phyloP scores from a whole-genome alignment of 2,329 filamentous ascomycete species.

The Trichoderma sp. region DNA sequence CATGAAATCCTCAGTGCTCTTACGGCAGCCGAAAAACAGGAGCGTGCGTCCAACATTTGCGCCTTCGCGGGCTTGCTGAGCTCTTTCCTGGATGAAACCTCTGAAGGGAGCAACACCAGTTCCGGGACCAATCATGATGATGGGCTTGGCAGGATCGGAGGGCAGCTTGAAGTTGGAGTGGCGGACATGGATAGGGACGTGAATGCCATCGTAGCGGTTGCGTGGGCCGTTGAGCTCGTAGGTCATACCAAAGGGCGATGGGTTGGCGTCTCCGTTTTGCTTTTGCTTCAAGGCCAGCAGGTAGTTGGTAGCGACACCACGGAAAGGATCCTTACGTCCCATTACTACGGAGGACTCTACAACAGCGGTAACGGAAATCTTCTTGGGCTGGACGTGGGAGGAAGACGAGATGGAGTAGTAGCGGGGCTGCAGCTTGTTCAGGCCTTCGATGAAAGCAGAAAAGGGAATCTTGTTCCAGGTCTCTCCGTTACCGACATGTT shows the following conservation, averaged over 20 bases:
- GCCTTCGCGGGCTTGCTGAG: conserved; percentile 78
- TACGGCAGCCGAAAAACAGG: conserved; percentile 95
- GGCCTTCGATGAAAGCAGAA: conserved; percentile 88
- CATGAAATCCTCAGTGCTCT: conserved; percentile 84
- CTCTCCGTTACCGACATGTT: conserved; percentile 71
- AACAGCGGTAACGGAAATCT: conserved; percentile 92
- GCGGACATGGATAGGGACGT: conserved; percentile 91
- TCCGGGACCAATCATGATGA: conserved; percentile 95
- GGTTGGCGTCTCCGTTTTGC: conserved; percentile 84
- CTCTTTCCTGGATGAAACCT: conserved; percentile 91
- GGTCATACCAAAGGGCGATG: conserved; percentile 79
- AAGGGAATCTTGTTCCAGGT: conserved; percentile 88
- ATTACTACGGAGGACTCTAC: conserved; percentile 83
- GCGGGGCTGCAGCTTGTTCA: conserved; percentile 93
- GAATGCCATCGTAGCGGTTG: conserved; percentile 96
- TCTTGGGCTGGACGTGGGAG: conserved; percentile 88
- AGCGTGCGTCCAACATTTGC: conserved; percentile 84
- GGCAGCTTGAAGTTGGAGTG: conserved; percentile 99
- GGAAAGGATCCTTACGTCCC: conserved; percentile 77
- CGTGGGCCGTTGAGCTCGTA: conserved; percentile 88
- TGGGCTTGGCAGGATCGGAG: conserved; percentile 88
- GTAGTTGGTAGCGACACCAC: conserved; percentile 97
- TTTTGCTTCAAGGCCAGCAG: conserved; percentile 93
- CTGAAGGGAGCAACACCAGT: conserved; percentile 97
- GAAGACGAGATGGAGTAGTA: conserved; percentile 99